Evolutionary conservation across 2,329 filamentous ascomycete species (phyloP), one percentile per base, ranked within the genome.

Genomic region (Aspergillus versicolor): DNA sequence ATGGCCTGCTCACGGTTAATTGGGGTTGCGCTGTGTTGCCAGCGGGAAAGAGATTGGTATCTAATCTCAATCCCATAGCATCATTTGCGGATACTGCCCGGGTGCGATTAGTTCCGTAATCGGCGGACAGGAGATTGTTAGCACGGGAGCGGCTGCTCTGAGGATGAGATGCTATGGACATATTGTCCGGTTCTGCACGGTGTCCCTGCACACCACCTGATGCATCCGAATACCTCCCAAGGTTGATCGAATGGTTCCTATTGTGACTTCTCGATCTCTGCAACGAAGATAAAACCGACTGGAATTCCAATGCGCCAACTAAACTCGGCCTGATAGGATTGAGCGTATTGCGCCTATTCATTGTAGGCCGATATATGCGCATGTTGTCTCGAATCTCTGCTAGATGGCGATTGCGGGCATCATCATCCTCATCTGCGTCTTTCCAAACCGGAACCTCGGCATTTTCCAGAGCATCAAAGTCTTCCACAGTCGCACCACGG

Each of bases 341-440:
- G 59, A 92, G 83, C 2, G 91, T 86, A 46, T 82, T 91, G 62
- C 88, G 88, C 63, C 88, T 85, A 61, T 86, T 83, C 44, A 82
- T 82, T 46, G 85, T 81, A 32, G 90, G 85, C 21, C 91, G 85
- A 63, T 86, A 87, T 27, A 97, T 82, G 56, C 93, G 89, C 94
- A 99, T 99, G 72, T 91, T 96, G 72, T 88, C 94, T 40, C 89
- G 88, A 70, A 99, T 85, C 73, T 97, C 92, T 19, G 91, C 91
- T 58, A 88, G 75, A 76, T 84, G 85, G 44, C 82, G 77, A 64
- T 86, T 83, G 50, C 83, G 76, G 13, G 74, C 72, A 59, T 88
- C 81, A 19, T 82, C 77, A 37, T 82, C 80, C 22, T 82, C 80
- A 7, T 84, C 82, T 9, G 83, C 81, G 11, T 85, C 82, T 55